Conservation (phyloP, 352 stramenopile species). For the Phytophthora fragariae region DNA sequence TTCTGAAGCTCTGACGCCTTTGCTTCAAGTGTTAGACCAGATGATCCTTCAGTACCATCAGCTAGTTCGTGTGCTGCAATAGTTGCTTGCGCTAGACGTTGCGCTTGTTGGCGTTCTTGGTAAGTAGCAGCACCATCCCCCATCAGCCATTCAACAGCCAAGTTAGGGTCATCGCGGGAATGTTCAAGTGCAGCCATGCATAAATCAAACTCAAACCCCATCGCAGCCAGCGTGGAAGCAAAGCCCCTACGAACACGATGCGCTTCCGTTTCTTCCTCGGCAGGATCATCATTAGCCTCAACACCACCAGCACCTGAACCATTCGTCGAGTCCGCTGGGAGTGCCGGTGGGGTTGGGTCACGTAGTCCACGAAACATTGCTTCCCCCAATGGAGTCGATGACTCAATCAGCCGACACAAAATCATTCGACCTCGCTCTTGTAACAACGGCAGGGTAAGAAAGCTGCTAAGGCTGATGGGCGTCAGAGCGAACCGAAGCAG, state of each 20-base stretch:
- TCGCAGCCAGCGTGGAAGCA: constrained; percentile 82
- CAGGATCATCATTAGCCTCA: constrained; percentile 59
- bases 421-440: constrained; percentile 89
- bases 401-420: constrained; percentile 84
- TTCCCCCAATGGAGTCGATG: constrained; percentile 75
- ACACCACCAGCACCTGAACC: constrained; percentile 5
- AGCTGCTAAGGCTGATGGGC: constrained; percentile 73
- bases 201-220: constrained; percentile 91
- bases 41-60: constrained; percentile 23
- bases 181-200: constrained; percentile 87
- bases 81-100: constrained; percentile 58
- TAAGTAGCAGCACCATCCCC: constrained; percentile 73
- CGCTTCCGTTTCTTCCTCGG: constrained; percentile 79
- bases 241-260: constrained; percentile 79
- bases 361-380: constrained; percentile 81
- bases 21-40: constrained; percentile 50
- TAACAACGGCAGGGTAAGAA: constrained; percentile 77
- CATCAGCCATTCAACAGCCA: constrained; percentile 90
- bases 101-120: constrained; percentile 72
- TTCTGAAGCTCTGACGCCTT: constrained; percentile 77
- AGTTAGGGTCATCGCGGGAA: constrained; percentile 83
- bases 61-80: constrained; percentile 41
- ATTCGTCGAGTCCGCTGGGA: constrained; percentile 23
- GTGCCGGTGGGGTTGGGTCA: constrained; percentile 58
- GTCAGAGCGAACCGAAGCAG: constrained; percentile 68